These are phyloP conservation scores for Pyricularia sp. DNA, from an alignment of 2,329 filamentous ascomycete genomes.

Conservation along the genomic window DNA sequence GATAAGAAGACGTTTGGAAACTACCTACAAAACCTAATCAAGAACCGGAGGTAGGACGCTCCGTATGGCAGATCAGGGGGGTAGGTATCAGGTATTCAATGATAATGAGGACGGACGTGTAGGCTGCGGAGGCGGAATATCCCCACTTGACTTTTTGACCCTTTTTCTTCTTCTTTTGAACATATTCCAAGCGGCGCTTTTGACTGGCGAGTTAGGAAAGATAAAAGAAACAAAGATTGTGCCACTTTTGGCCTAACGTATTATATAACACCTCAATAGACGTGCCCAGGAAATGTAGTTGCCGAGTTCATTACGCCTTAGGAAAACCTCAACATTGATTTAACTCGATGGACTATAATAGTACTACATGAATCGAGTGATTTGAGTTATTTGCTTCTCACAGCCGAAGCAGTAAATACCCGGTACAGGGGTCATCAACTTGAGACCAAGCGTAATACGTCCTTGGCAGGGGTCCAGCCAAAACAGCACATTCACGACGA, in stretches of 20 bases:
- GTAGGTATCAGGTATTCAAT: neutral
- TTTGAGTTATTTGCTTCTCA: neutral
- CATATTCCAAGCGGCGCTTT: neutral
- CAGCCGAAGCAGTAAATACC: neutral
- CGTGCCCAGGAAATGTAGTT: neutral
- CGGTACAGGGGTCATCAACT: neutral
- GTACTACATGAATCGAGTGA: neutral
- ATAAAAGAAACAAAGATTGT: neutral
- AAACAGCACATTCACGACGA: neutral
- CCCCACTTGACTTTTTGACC: neutral
- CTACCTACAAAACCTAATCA: slow-evolving; percentile 53
- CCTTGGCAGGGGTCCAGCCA: neutral
- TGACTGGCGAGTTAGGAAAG: neutral
- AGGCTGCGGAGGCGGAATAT: neutral
- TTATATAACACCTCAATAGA: neutral
- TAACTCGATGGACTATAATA: neutral
- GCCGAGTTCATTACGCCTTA: neutral
- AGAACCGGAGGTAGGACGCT: slow-evolving; percentile 17
- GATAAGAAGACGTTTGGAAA: slow-evolving; percentile 54
- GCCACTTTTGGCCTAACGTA: neutral
- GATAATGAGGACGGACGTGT: neutral
- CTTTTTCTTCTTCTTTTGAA: neutral
- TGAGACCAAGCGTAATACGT: neutral
- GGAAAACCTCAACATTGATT: neutral
- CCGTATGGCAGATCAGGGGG: neutral